Evolutionary conservation across 2,329 filamentous ascomycete species (phyloP), one percentile per base, ranked within the genome.

Genomic region (Pseudohalonectria lignicola): DNA sequence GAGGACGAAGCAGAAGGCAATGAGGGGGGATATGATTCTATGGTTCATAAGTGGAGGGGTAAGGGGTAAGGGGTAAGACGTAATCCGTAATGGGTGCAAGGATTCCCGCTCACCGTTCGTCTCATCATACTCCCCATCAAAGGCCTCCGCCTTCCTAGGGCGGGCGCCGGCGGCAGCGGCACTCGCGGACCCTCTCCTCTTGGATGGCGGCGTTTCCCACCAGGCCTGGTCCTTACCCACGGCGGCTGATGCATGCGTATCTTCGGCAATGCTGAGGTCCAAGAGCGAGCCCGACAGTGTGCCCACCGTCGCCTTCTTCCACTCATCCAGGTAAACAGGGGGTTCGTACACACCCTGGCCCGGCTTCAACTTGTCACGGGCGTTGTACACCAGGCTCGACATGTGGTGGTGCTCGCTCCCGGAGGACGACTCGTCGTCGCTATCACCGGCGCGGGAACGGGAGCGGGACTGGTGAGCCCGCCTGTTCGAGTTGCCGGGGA

Each of bases 41-140:
- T n/a, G n/a, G n/a, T n/a, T n/a, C n/a, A n/a, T n/a, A n/a, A n/a
- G n/a, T n/a, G n/a, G n/a, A n/a, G n/a, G n/a, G n/a, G n/a, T n/a
- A n/a, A n/a, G n/a, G n/a, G n/a, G n/a, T n/a, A n/a, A n/a, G n/a
- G n/a, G n/a, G n/a, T n/a, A n/a, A n/a, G n/a, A n/a, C n/a, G n/a
- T n/a, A n/a, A n/a, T n/a, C n/a, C n/a, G n/a, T n/a, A n/a, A n/a
- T n/a, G n/a, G n/a, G n/a, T n/a, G n/a, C n/a, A n/a, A n/a, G n/a
- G n/a, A n/a, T n/a, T n/a, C n/a, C n/a, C n/a, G 51, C 62, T 60
- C 66, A 64, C 71, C 70, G 44, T 74, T 69, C 28, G 63, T 67
- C 39, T 82, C 75, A 46, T 84, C 78, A 44, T 79, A 79, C 51
- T 78, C 74, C 13, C 76, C 76, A 48, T 81, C 77, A 47, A 80